Evolutionary conservation across 1,139 yeast species (phyloP).

Genomic region (Magnusiomyces ingens): DNA sequence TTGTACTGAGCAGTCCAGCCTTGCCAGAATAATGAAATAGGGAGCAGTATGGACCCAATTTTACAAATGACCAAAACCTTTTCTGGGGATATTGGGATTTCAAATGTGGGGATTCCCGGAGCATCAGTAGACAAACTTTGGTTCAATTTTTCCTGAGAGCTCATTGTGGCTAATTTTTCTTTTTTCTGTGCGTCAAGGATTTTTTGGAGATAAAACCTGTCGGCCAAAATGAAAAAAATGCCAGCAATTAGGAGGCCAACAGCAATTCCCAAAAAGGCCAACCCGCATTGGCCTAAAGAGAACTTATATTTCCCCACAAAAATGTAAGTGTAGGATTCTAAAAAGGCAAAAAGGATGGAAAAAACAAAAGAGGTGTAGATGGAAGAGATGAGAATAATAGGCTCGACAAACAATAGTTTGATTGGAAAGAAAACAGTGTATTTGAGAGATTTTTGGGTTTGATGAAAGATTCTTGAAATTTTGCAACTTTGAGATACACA

Average conservation of each 20-base stretch:
- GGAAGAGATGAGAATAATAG: conserved; percentile 37
- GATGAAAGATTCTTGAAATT: conserved; percentile 26
- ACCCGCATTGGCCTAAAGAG: conserved; percentile 3
- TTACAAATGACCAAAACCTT: conserved; percentile 5
- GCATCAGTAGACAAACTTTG: background rate
- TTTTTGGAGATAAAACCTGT: conserved; percentile 5
- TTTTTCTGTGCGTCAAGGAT: background rate
- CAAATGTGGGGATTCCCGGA: background rate
- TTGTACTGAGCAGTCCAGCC: conserved; percentile 17
- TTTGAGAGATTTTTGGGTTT: background rate
- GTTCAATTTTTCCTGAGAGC: no score
- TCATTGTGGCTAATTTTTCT: background rate
- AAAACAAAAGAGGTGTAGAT: conserved; percentile 38
- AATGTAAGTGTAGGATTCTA: conserved; percentile 35
- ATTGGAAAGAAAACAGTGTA: conserved; percentile 36
- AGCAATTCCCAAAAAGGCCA: conserved; percentile 9
- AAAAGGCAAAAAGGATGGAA: conserved; percentile 37
- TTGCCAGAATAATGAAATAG: conserved; percentile 12
- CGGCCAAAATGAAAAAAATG: conserved; percentile 4
- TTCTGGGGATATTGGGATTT: conserved; percentile 2
- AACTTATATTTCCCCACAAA: conserved; percentile 20
- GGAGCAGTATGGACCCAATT: conserved; percentile 9
- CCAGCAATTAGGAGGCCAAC: conserved; percentile 7
- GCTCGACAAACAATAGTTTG: conserved; percentile 36
- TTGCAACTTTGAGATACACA: conserved; percentile 32